Percentiles rank a stretch among this genome's conserved stretches.
Conservation (phyloP, 2,329 filamentous ascomycete species). For the Colletotrichum paranaense region DNA sequence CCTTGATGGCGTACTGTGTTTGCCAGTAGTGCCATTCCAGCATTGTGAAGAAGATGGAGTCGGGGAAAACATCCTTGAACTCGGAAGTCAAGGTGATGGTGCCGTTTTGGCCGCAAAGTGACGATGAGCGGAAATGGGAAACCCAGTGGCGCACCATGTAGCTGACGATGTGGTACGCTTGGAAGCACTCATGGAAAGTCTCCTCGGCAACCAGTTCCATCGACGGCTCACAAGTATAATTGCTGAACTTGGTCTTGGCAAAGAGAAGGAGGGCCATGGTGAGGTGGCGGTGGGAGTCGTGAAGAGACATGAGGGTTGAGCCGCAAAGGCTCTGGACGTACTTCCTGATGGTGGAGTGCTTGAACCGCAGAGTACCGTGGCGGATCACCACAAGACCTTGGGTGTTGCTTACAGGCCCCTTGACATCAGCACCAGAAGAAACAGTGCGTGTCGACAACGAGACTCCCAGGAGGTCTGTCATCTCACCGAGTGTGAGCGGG, state of each 20-base stretch:
- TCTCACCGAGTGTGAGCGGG: slow-evolving; percentile 46
- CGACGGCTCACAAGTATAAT: slow-evolving; percentile 39
- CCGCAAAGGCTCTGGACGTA: slow-evolving; percentile 47
- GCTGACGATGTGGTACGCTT: slow-evolving; percentile 44
- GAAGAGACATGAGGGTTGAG: slow-evolving; percentile 45
- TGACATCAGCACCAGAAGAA: slow-evolving; percentile 36
- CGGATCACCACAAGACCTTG: slow-evolving; percentile 47
- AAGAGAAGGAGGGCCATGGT: slow-evolving; percentile 49
- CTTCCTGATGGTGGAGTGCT: slow-evolving; percentile 46
- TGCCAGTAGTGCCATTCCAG: slow-evolving; percentile 48
- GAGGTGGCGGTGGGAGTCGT: slow-evolving; percentile 48
- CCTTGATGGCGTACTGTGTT: slow-evolving; percentile 37
- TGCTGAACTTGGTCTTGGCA: slow-evolving; percentile 42
- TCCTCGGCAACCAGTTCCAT: slow-evolving; percentile 42
- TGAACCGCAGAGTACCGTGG: slow-evolving; percentile 49
- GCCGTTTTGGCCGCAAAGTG: slow-evolving; percentile 42
- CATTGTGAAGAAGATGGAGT: slow-evolving; percentile 48
- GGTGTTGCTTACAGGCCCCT: slow-evolving; percentile 25
- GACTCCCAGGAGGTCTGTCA: slow-evolving; percentile 47
- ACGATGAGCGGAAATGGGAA: slow-evolving; percentile 48
- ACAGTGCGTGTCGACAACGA: slow-evolving; percentile 36
- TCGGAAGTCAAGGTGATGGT: slow-evolving; percentile 44
- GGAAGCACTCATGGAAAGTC: slow-evolving; percentile 41
- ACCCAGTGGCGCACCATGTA: slow-evolving; percentile 51
- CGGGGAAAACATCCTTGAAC: slow-evolving; percentile 49